phyloP scores from a whole-genome alignment of 352 stramenopile species.

The Phytophthora melonis region DNA sequence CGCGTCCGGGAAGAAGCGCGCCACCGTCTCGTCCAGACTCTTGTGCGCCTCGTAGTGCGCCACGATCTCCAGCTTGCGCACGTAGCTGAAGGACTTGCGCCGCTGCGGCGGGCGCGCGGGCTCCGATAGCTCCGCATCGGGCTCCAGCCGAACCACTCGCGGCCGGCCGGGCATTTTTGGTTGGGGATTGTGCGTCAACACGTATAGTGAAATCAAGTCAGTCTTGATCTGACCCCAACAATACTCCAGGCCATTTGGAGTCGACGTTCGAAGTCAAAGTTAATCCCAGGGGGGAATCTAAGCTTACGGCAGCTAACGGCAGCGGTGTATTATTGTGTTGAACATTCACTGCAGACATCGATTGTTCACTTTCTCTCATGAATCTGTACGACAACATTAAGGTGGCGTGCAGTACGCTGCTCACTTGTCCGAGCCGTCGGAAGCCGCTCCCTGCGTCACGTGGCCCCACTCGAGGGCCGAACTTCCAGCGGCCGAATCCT shows the following conservation, averaged over 20 bases:
- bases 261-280: no score
- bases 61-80: constrained; percentile 33
- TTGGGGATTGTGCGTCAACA: no score
- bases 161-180: constrained; percentile 10
- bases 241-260: no score
- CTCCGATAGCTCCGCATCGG: neutral
- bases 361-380: no score
- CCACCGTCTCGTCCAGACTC: constrained; percentile 28
- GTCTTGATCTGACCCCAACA: no score
- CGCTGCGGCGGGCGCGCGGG: constrained; percentile 7
- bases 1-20: constrained; percentile 28
- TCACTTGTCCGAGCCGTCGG: neutral
- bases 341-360: no score
- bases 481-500: neutral
- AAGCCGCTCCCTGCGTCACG: neutral
- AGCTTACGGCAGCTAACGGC: no score
- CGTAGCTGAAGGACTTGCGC: constrained; percentile 28
- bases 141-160: constrained; percentile 17
- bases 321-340: no score
- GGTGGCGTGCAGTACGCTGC: no score
- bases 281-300: no score
- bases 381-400: no score
- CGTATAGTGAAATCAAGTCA: no score
- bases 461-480: neutral
- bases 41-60: constrained; percentile 24